Evolutionary conservation across 805 yeast species (phyloP).

Genomic region (Saccharomycopsis microspora): DNA sequence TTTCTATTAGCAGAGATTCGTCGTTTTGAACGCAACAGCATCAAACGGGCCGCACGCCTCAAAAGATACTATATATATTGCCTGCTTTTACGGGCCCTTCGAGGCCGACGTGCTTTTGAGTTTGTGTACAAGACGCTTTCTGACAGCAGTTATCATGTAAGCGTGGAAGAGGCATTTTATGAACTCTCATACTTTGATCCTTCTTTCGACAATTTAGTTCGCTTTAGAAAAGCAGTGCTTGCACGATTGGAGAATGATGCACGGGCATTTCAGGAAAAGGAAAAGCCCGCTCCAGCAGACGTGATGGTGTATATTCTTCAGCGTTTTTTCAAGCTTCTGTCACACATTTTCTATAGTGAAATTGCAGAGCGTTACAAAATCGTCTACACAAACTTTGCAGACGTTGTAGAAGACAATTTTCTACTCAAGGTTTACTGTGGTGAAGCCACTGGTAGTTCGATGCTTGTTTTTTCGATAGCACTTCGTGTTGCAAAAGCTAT

Average conservation of each 20-base stretch:
- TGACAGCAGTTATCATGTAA: neutral
- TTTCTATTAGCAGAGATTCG: neutral
- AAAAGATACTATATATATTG: neutral
- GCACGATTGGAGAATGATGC: neutral
- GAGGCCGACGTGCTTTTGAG: neutral
- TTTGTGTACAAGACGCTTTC: neutral
- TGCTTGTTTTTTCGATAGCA: neutral
- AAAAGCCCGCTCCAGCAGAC: neutral
- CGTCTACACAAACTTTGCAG: neutral
- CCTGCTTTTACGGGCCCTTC: neutral
- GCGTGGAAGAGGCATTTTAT: constrained; percentile 3
- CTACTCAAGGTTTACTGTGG: neutral
- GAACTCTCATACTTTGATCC: constrained; percentile 1
- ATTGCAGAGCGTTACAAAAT: neutral
- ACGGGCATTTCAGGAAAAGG: neutral
- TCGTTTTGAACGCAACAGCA: too few species aligned
- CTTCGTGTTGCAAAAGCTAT: neutral
- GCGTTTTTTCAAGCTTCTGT: too few species aligned
- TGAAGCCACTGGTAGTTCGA: neutral
- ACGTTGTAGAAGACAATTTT: neutral
- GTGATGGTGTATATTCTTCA: too few species aligned
- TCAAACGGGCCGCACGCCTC: too few species aligned
- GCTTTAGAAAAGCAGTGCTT: neutral
- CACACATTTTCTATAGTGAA: too few species aligned
- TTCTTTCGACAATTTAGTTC: neutral